Conservation (phyloP, 2,329 filamentous ascomycete species). For the Beauveria sp. region DNA sequence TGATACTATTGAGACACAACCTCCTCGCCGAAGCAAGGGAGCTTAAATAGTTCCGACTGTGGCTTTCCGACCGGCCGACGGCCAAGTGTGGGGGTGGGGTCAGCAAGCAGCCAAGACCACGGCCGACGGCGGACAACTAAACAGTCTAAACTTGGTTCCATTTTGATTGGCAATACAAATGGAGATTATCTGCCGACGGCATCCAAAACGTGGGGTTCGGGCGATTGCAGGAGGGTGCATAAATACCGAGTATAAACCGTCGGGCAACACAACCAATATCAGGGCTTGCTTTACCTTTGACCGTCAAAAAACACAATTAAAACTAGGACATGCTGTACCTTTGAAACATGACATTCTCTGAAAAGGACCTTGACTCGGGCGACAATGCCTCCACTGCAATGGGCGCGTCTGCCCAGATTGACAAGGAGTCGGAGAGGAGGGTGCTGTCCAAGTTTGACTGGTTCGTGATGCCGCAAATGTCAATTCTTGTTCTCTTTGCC, state of each 20-base stretch:
- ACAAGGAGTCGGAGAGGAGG: background rate
- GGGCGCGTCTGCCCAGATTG: background rate
- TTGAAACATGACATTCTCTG: background rate
- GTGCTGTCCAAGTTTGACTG: constrained; percentile 22
- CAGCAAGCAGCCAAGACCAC: constrained; percentile 25
- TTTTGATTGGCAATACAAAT: background rate
- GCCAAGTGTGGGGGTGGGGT: constrained; percentile 21
- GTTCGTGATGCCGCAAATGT: constrained; percentile 21
- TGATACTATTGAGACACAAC: background rate
- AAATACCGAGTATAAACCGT: background rate
- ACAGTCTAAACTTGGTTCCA: too few relatives aligned
- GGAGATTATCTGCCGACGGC: constrained; percentile 7
- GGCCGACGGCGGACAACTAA: constrained; percentile 4
- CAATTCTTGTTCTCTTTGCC: constrained; percentile 18
- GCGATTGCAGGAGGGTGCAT: background rate
- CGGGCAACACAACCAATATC: background rate
- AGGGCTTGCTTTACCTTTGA: background rate
- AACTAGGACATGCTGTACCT: background rate
- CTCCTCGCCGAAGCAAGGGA: background rate
- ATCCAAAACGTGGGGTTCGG: constrained; percentile 8
- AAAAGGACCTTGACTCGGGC: constrained; percentile 6
- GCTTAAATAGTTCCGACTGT: background rate
- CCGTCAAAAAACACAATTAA: background rate
- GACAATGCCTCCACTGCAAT: constrained; percentile 2
- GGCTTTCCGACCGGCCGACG: background rate